phyloP scores from a whole-genome alignment of 345 rosid genomes.

The Turnera subulata region DNA sequence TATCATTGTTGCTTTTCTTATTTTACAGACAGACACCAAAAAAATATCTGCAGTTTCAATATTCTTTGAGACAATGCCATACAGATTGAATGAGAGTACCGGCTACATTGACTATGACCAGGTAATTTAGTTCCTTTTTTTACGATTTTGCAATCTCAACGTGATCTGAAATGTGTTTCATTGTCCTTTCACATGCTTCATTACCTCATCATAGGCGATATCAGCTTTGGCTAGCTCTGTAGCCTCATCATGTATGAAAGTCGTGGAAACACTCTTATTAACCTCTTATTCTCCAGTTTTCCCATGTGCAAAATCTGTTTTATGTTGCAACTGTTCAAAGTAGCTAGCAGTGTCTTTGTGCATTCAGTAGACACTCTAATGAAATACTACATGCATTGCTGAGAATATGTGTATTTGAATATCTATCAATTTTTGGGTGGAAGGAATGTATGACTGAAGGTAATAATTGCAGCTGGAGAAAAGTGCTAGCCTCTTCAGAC shows the following conservation, averaged over 20 bases:
- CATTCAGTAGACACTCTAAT: too few species aligned
- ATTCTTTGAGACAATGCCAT: conserved; percentile 99
- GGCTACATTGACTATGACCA: conserved; percentile 96
- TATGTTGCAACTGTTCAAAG: too few species aligned
- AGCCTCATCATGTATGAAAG: too few species aligned
- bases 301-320: too few species aligned
- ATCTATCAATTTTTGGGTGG: neutral
- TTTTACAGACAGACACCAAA: conserved; percentile 92
- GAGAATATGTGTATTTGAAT: neutral
- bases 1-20: conserved; percentile 9
- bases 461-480: conserved; percentile 73
- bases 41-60: conserved; percentile 97
- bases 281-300: too few species aligned
- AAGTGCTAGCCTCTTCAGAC: conserved; percentile 91
- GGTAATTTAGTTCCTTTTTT: conserved; percentile 32
- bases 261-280: too few species aligned
- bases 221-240: too few species aligned
- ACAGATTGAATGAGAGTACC: conserved; percentile 88
- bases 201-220: too few species aligned
- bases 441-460: conserved; percentile 1
- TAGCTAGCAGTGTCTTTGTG: too few species aligned
- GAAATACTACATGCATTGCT: neutral
- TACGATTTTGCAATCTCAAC: too few species aligned
- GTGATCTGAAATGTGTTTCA: too few species aligned
- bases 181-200: too few species aligned